Percentiles rank a stretch among this genome's conserved stretches.
Conservation (phyloP, 768 basidiomycete species). For the Termitomyces sp. region DNA sequence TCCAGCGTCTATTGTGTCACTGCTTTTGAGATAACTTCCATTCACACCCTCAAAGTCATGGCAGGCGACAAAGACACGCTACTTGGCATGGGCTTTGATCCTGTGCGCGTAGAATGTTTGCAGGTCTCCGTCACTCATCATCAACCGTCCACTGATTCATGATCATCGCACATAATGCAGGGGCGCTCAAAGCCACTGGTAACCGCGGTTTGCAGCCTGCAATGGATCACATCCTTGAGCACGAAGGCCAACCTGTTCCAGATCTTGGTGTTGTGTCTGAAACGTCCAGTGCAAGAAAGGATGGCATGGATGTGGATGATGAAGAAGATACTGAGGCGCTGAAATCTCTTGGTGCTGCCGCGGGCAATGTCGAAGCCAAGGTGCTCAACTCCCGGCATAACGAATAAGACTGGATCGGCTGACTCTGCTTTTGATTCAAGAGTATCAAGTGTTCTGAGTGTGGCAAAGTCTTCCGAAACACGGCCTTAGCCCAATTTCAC, state of each 20-base stretch:
- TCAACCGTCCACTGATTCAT: conserved; percentile 6
- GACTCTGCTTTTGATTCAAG: conserved; percentile 25
- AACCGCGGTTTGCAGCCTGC: conserved; percentile 84
- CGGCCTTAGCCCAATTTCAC: conserved; percentile 86
- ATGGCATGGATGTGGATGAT: conserved; percentile 52
- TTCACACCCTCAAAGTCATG: conserved; percentile 23
- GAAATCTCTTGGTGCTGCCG: conserved; percentile 38
- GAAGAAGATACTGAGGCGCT: conserved; percentile 70
- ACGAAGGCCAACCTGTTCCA: conserved; percentile 73
- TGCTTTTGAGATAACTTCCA: not conserved
- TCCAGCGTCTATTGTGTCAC: conserved; percentile 6
- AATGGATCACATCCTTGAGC: conserved; percentile 84
- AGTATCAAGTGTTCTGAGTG: conserved; percentile 84
- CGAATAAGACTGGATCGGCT: not conserved
- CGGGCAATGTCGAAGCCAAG: conserved; percentile 57
- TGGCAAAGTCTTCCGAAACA: conserved; percentile 80
- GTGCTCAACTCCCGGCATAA: conserved; percentile 24
- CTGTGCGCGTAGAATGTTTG: conserved; percentile 81
- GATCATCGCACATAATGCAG: conserved; percentile 30
- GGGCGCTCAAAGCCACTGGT: conserved; percentile 84
- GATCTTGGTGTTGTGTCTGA: conserved; percentile 42
- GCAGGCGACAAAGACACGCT: conserved; percentile 69
- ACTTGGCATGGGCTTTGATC: conserved; percentile 83
- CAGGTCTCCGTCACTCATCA: conserved; percentile 3
- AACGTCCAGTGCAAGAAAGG: conserved; percentile 18